A percentile compares a stretch with the other conserved stretches of the same genome.
phyloP scores from a whole-genome alignment of 2,329 filamentous ascomycete genomes.

The Aspergillus sp. region DNA sequence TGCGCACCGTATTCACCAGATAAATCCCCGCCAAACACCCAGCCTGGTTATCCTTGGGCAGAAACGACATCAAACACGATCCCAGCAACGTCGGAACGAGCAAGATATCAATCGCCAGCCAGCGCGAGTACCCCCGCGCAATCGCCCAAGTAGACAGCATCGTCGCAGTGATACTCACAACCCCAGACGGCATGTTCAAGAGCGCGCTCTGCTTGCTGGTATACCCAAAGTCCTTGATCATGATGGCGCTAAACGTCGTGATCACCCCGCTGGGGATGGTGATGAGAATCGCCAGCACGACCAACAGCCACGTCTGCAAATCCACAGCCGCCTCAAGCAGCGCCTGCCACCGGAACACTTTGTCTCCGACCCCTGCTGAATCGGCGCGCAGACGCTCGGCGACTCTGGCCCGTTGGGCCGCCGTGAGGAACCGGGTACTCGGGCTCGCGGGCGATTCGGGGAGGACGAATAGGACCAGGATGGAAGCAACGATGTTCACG shows the following conservation, averaged over 20 bases:
- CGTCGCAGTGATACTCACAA: constrained; percentile 40
- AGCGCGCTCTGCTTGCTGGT: constrained; percentile 43
- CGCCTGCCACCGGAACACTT: constrained; percentile 24
- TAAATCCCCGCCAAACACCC: constrained; percentile 46
- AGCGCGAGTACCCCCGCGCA: constrained; percentile 40
- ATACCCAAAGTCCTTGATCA: constrained; percentile 46
- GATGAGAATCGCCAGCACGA: constrained; percentile 33
- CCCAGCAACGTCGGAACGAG: constrained; percentile 48
- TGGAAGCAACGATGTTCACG: constrained; percentile 14
- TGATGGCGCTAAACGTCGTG: constrained; percentile 46
- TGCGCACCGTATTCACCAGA: constrained; percentile 30
- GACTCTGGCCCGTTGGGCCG: constrained; percentile 14
- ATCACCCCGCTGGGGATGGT: constrained; percentile 47
- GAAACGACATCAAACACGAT: constrained; percentile 38
- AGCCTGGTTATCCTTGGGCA: constrained; percentile 37
- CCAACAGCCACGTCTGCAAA: constrained; percentile 23
- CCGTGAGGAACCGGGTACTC: constrained; percentile 24
- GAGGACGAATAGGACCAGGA: constrained; percentile 23
- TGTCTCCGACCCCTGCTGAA: constrained; percentile 20
- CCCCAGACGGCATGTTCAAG: constrained; percentile 47
- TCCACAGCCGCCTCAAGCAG: constrained; percentile 22
- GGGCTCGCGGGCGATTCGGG: constrained; percentile 17
- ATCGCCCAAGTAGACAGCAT: constrained; percentile 42
- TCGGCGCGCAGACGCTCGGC: constrained; percentile 18
- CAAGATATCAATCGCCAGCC: constrained; percentile 43